phyloP scores from a whole-genome alignment of 306 rosid genomes.

The Gastrolobium bilobum region DNA sequence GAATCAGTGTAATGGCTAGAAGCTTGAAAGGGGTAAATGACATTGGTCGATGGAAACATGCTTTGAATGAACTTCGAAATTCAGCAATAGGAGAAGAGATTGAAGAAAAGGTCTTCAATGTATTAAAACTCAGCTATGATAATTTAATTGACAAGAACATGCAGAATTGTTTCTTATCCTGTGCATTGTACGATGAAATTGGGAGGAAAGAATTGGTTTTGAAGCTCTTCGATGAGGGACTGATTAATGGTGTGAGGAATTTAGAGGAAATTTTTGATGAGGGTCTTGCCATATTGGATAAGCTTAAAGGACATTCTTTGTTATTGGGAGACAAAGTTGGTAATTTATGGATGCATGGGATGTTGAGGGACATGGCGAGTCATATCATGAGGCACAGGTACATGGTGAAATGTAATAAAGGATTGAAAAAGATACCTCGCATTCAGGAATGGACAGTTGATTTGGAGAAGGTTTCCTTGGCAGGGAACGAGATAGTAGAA shows the following conservation, averaged over 20 bases:
- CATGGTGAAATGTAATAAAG: not conserved
- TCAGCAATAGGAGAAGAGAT: conserved; percentile 31
- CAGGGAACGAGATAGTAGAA: not conserved
- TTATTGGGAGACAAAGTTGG: not conserved
- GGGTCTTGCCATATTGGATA: not conserved
- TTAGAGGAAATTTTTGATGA: conserved; percentile 28
- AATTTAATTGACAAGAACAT: not conserved
- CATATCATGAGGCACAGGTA: not conserved
- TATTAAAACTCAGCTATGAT: conserved; percentile 43
- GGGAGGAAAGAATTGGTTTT: not conserved
- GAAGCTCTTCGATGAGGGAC: conserved; percentile 2
- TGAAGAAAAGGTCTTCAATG: conserved; percentile 29
- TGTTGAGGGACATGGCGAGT: conserved; percentile 16
- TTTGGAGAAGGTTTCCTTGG: conserved; percentile 7
- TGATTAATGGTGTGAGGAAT: conserved; percentile 3
- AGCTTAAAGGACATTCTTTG: not conserved
- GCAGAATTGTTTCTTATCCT: conserved; percentile 35
- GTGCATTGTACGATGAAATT: conserved; percentile 8
- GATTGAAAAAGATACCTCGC: not conserved
- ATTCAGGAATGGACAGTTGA: conserved; percentile 1
- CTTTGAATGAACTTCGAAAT: not conserved
- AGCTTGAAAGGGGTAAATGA: not conserved
- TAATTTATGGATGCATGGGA: not conserved
- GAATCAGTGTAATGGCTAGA: conserved; percentile 30
- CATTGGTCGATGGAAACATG: conserved; percentile 10